Evolutionary conservation across 345 rosid genomes (phyloP).

Genomic region (Tarenaya hassleriana): DNA sequence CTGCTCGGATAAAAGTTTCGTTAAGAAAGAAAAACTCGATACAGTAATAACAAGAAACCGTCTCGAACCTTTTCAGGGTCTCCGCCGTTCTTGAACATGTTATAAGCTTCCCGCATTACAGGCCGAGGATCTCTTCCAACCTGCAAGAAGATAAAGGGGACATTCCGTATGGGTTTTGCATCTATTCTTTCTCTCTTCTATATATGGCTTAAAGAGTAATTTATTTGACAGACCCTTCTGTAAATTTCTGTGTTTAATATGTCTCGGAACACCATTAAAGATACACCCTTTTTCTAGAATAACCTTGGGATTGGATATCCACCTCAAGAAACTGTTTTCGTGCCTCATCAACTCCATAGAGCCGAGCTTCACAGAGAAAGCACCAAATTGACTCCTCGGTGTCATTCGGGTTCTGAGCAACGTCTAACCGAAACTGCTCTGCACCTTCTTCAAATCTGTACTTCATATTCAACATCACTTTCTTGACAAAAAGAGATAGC

Average conservation of each 20-base stretch:
- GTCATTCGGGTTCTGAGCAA: conserved; percentile 84
- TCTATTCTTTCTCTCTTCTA: too few relatives aligned
- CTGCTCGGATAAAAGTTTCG: conserved; percentile 22
- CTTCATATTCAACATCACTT: conserved; percentile 12
- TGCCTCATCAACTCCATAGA: conserved; percentile 58
- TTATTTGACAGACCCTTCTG: too few relatives aligned
- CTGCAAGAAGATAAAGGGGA: conserved; percentile 29
- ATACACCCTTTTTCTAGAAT: too few relatives aligned
- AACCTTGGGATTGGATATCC: too few relatives aligned
- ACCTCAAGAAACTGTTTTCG: conserved; percentile 67
- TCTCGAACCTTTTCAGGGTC: conserved; percentile 73
- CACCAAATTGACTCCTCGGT: conserved; percentile 96
- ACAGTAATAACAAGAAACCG: background rate
- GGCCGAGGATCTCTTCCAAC: conserved; percentile 85
- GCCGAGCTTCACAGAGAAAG: conserved; percentile 72
- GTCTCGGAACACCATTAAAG: background rate
- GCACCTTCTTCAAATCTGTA: conserved; percentile 84
- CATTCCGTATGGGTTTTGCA: background rate
- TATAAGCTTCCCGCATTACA: conserved; percentile 74
- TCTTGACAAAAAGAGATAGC: too few relatives aligned
- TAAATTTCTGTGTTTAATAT: background rate
- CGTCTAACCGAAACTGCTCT: conserved; percentile 85
- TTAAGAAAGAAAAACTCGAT: background rate
- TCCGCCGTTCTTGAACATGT: conserved; percentile 71
- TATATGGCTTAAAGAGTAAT: too few relatives aligned